A percentile compares a stretch with the other conserved stretches of the same genome.
Evolutionary conservation across 108 stramenopile species (phyloP).

Genomic region (Parmales sp.): DNA sequence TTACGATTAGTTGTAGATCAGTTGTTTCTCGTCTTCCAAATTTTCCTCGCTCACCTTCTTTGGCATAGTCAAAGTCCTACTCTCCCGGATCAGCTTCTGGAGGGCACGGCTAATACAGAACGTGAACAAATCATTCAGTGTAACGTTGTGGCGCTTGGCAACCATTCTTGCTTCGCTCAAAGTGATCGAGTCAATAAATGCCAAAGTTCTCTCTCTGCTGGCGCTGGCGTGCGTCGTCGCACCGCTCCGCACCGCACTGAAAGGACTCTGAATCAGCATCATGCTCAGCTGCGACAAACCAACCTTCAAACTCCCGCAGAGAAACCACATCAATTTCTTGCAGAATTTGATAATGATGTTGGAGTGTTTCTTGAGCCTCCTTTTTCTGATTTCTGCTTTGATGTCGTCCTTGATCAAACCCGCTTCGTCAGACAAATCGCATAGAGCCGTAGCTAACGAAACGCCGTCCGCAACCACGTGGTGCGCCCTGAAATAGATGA

Average conservation of each 20-base stretch:
- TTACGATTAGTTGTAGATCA: background rate
- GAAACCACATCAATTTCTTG: constrained; percentile 46
- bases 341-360: constrained; percentile 23
- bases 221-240: background rate
- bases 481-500: constrained; percentile 55
- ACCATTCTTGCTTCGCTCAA: background rate
- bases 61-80: constrained; percentile 20
- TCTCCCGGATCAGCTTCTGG: constrained; percentile 49
- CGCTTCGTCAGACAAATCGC: constrained; percentile 65
- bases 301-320: constrained; percentile 16
- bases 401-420: constrained; percentile 46
- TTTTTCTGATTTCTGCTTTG: constrained; percentile 26
- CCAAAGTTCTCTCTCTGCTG: background rate
- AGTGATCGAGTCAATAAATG: background rate
- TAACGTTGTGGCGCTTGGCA: constrained; percentile 28
- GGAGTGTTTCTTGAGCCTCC: constrained; percentile 24
- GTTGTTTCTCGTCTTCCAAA: background rate
- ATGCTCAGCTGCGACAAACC: background rate
- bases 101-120: constrained; percentile 57
- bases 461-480: constrained; percentile 76
- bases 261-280: background rate
- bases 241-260: background rate
- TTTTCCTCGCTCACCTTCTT: constrained; percentile 20
- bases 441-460: constrained; percentile 49
- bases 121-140: constrained; percentile 73